Evolutionary conservation across 495 filamentous ascomycete species (phyloP), one percentile per base, ranked within the genome.

Genomic region (Penicillium steckii): DNA sequence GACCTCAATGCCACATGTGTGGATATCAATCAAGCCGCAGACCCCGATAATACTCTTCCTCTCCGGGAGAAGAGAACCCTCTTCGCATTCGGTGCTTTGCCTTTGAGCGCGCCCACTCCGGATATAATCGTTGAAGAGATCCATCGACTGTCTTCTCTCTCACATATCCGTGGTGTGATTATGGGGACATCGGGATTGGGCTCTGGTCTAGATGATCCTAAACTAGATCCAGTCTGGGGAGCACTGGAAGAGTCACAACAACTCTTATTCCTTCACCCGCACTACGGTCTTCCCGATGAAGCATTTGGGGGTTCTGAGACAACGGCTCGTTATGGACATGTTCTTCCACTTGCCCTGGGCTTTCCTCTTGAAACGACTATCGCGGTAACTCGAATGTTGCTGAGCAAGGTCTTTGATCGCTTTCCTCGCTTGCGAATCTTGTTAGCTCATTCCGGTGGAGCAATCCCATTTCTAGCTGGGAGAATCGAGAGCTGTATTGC

Each of bases 341-440:
- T 96, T 8, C 77, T 97, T 13, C 88, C 91, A 1, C 74, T 97
- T 3, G 88, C 90, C 0, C 66, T 97, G 2, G 92, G 93, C 7
- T 97, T 96, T 63, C 93, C 93, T 1, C 76, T 97, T 32, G 93
- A 97, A 65, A 97, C 93, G 0, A 96, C 92, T 6, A 92, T 97
- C 49, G 89, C 91, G 0, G 86, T 97, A 1, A 85, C 90, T 2
- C 74, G 93, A 8, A 96, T 97, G 91, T 81, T 88, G 15, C 70
- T 97, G 1, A 79, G 83, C 2, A 88, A 90, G 0, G 89, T 95
- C 1, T 97, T 91, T 66, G 92, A 96, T 66, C 78, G 79, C 6
- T 89, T 90, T 23, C 81, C 80, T 0, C 67, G 69, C n/a, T 65
- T 97, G 55, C 71, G 81, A 10, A 79, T 97, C 48, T 66, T 97